Percentiles rank a stretch among this genome's conserved stretches.
phyloP scores from a whole-genome alignment of 225 moss, liverwort and hornwort species.

The Marchantia paleacea region DNA sequence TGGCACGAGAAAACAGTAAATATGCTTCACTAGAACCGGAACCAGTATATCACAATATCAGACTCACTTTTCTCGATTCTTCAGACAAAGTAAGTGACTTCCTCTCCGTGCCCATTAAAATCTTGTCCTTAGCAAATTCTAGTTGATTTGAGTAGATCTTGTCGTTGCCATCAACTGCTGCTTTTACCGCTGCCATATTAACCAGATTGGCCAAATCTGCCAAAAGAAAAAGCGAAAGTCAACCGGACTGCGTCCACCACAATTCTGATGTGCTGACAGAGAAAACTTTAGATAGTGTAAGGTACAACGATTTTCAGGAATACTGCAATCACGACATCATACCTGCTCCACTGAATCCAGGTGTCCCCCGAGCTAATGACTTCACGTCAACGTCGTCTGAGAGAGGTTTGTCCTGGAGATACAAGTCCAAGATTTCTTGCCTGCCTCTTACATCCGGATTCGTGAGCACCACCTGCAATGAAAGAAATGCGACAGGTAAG shows the following conservation, averaged over 20 bases:
- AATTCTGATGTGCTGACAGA: not conserved
- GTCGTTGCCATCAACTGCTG: slow-evolving; percentile 94
- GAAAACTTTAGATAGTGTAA: not conserved
- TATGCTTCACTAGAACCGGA: too few relatives aligned
- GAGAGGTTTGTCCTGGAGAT: slow-evolving; percentile 93
- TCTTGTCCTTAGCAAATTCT: slow-evolving; percentile 96
- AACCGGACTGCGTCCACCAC: not conserved
- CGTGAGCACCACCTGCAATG: slow-evolving; percentile 78
- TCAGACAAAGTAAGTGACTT: slow-evolving; percentile 84
- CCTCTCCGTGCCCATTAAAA: slow-evolving; percentile 97
- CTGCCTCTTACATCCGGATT: slow-evolving; percentile 98
- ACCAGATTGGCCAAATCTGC: slow-evolving; percentile 97
- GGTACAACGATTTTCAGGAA: not conserved
- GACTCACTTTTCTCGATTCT: slow-evolving; percentile 82
- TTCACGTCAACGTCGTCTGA: slow-evolving; percentile 85
- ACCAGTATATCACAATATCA: not conserved
- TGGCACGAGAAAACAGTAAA: too few relatives aligned
- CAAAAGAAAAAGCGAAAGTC: not conserved
- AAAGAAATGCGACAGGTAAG: not conserved
- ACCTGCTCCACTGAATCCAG: slow-evolving; percentile 99
- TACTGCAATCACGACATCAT: not conserved
- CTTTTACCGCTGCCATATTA: slow-evolving; percentile 99
- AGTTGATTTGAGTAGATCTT: slow-evolving; percentile 73
- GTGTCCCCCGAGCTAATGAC: slow-evolving; percentile 92
- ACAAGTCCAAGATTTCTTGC: slow-evolving; percentile 89